Conservation (phyloP, 1,139 yeast species). For the Insectozyma bohioensis region DNA sequence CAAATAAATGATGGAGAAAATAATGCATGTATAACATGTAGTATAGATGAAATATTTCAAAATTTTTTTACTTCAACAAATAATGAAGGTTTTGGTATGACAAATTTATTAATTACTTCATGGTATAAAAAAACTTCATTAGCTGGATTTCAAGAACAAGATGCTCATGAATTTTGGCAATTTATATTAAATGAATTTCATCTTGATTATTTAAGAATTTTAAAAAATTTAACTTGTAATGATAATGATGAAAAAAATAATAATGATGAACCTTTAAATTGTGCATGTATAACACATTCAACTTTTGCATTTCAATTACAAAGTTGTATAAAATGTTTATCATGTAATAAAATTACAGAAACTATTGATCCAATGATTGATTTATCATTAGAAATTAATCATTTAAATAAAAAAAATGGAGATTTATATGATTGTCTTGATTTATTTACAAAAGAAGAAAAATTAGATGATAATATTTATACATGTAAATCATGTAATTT, state of each 20-base stretch:
- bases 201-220: conserved; percentile 41
- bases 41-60: conserved; percentile 73
- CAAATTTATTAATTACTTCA: conserved; percentile 70
- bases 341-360: conserved; percentile 62
- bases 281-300: conserved; percentile 86
- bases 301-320: conserved; percentile 95
- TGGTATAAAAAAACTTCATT: conserved; percentile 82
- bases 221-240: too few relatives aligned
- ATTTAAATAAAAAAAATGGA: conserved; percentile 25
- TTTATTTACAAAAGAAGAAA: conserved; percentile 75
- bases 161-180: conserved; percentile 97
- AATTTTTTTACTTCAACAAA: conserved; percentile 56
- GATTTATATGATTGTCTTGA: conserved; percentile 65
- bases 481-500: conserved; percentile 66
- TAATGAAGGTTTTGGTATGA: conserved; percentile 71
- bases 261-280: conserved; percentile 21
- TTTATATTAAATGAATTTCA: conserved; percentile 85
- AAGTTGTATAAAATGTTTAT: conserved; percentile 73
- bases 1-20: conserved; percentile 25
- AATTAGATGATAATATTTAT: conserved; percentile 60
- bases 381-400: conserved; percentile 69
- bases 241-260: too few relatives aligned
- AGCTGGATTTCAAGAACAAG: conserved; percentile 96
- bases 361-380: conserved; percentile 92
- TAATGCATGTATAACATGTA: conserved; percentile 75